Evolutionary conservation across 2,329 filamentous ascomycete species (phyloP), one percentile per base, ranked within the genome.

Genomic region (Aotearoamyces nothofagi): DNA sequence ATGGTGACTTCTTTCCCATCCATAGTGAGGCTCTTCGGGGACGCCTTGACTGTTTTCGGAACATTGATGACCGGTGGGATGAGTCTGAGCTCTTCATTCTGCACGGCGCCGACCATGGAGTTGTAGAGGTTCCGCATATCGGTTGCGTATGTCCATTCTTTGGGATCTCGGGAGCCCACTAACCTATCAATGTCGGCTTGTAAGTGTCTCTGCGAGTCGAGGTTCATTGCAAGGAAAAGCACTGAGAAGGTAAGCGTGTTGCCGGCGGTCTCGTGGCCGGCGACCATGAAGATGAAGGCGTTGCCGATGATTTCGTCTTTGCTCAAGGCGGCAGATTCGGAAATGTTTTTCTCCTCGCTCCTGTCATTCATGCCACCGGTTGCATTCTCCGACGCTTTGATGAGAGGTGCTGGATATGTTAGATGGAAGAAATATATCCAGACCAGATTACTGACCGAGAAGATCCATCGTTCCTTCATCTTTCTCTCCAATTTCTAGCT

Each of bases 1-100:
- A 45, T 28, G 0, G 26, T 17, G 10, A 34, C 17, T 15, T 34
- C 29, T 6, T 31, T 32, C 2, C 35, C 36, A 25, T 43, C 38
- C 10, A 43, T 24, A 3, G 20, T 35, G 4, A 43, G 27, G 2
- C 15, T 30, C 26, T 43, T 35, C 4, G 34, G 31, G 6, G 32
- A 31, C 2, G 30, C 30, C 5, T 32, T 27, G 4, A 43, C 45
- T 7, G 49, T 56, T 42, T 73, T 73, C 4, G 66, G 65, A 20
- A 72, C 69, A 28, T 57, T 58, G 30, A 63, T 48, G 15, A 69
- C 57, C 0, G 66, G 63, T 2, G 64, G 62, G 10, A 69, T 49
- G 9, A 71, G 42, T 16, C 67, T 60, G 11, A 72, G 52, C 27
- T 63, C 57, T 46, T 73, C 67, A 36, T 68, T 66, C 54, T 38